Evolutionary conservation across 176 grass and related monocot species (phyloP).

Genomic region (Leersia perrieri): DNA sequence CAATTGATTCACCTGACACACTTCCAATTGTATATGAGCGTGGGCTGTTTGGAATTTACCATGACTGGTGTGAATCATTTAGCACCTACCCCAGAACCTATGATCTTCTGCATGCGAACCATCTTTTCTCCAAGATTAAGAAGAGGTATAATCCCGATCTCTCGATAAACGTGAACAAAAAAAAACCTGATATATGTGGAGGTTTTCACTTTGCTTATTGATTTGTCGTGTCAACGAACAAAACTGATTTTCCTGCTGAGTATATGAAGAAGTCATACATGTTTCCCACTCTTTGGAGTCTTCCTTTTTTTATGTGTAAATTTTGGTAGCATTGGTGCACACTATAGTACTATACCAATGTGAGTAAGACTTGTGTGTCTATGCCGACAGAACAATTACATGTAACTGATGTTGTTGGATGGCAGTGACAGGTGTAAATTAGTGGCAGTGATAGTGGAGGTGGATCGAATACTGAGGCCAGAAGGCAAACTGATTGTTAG

Average conservation of each 20-base stretch:
- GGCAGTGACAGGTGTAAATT: slow-evolving; percentile 54
- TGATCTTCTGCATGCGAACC: slow-evolving; percentile 74
- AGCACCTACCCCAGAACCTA: slow-evolving; percentile 86
- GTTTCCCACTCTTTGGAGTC: background rate
- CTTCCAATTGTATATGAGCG: slow-evolving; percentile 84
- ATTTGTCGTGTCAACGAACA: background rate
- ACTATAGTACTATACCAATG: background rate
- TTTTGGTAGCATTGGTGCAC: background rate
- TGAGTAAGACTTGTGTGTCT: background rate
- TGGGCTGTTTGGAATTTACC: slow-evolving; percentile 74
- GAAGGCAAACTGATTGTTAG: slow-evolving; percentile 67
- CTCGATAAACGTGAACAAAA: background rate
- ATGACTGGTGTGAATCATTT: slow-evolving; percentile 91
- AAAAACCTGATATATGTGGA: background rate
- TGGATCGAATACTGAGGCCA: slow-evolving; percentile 75
- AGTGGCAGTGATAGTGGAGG: slow-evolving; percentile 60
- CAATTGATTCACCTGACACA: slow-evolving; percentile 72
- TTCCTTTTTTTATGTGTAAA: background rate
- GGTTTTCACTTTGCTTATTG: background rate
- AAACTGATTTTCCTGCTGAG: background rate
- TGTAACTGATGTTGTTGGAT: background rate
- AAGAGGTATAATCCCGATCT: slow-evolving; percentile 44
- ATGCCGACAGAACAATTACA: background rate
- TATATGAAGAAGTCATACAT: background rate
- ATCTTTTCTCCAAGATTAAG: slow-evolving; percentile 80